Conservation (phyloP, 805 yeast genomes). For the Yarrowia yakushimensis region DNA sequence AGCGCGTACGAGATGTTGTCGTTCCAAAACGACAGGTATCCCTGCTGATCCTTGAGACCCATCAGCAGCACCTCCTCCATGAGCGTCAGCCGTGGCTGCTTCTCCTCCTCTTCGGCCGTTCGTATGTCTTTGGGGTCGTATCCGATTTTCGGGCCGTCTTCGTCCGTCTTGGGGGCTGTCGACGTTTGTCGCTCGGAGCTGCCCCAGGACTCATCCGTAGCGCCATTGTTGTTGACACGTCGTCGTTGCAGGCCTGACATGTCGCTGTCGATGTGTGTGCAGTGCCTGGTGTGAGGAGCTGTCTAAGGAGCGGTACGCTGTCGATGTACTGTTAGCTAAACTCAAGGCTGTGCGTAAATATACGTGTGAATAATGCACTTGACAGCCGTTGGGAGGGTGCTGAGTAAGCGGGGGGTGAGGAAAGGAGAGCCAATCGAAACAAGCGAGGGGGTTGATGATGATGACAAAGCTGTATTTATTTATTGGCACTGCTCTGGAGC, state of each 20-base stretch:
- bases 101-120: constrained; percentile 44
- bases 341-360: background rate
- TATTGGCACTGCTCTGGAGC: too few species aligned
- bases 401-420: too few species aligned
- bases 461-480: too few species aligned
- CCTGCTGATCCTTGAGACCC: constrained; percentile 94
- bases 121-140: constrained; percentile 71
- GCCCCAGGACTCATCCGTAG: background rate
- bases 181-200: background rate
- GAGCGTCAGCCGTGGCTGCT: constrained; percentile 72
- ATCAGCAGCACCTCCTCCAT: constrained; percentile 95
- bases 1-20: constrained; percentile 95
- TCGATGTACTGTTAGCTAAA: background rate
- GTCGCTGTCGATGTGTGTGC: background rate
- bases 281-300: background rate
- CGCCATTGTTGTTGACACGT: constrained; percentile 31
- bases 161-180: constrained; percentile 26
- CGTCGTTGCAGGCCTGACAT: constrained; percentile 34
- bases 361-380: constrained; percentile 21
- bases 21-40: constrained; percentile 95
- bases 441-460: too few species aligned
- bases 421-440: too few species aligned
- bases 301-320: too few species aligned
- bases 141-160: constrained; percentile 62
- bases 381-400: constrained; percentile 7